phyloP scores from a whole-genome alignment of 2,329 filamentous ascomycete species.

The Alternaria dauci region DNA sequence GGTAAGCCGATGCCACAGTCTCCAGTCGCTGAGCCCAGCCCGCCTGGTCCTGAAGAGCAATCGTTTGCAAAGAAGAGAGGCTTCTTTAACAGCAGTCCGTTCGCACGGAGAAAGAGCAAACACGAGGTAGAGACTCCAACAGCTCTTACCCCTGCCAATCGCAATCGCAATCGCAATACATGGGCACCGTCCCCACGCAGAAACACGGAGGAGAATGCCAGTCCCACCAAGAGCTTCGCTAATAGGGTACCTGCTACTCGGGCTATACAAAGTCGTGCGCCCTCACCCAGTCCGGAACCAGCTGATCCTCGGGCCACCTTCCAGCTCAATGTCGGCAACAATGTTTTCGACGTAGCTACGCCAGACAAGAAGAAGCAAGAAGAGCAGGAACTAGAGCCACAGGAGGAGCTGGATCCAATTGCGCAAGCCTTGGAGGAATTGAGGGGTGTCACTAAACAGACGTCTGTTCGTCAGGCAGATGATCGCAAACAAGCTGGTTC shows the following conservation, averaged over 20 bases:
- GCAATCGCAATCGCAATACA: conserved; percentile 59
- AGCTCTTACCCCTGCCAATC: conserved; percentile 40
- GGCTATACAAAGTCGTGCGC: conserved; percentile 41
- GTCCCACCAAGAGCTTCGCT: conserved; percentile 53
- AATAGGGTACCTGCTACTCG: conserved; percentile 33
- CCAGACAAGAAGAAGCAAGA: conserved; percentile 67
- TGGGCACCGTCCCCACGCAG: conserved; percentile 59
- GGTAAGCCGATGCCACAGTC: conserved; percentile 62
- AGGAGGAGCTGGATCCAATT: conserved; percentile 83
- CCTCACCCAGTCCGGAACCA: conserved; percentile 69
- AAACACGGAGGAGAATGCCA: conserved; percentile 54
- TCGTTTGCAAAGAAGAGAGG: conserved; percentile 76
- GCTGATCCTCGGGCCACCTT: conserved; percentile 93
- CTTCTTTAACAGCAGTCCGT: conserved; percentile 94
- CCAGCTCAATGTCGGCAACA: conserved; percentile 92
- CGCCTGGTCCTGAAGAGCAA: conserved; percentile 42
- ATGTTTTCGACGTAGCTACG: conserved; percentile 91
- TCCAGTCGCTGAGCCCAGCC: conserved; percentile 32
- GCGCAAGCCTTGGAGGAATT: conserved; percentile 91
- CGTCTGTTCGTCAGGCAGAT: conserved; percentile 82
- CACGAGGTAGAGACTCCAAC: conserved; percentile 71
- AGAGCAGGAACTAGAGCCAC: conserved; percentile 49
- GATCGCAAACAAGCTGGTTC: conserved; percentile 74
- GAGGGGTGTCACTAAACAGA: conserved; percentile 84
- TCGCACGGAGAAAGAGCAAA: conserved; percentile 86